phyloP scores from a whole-genome alignment of 768 basidiomycete genomes.

The Mycena haematopus region DNA sequence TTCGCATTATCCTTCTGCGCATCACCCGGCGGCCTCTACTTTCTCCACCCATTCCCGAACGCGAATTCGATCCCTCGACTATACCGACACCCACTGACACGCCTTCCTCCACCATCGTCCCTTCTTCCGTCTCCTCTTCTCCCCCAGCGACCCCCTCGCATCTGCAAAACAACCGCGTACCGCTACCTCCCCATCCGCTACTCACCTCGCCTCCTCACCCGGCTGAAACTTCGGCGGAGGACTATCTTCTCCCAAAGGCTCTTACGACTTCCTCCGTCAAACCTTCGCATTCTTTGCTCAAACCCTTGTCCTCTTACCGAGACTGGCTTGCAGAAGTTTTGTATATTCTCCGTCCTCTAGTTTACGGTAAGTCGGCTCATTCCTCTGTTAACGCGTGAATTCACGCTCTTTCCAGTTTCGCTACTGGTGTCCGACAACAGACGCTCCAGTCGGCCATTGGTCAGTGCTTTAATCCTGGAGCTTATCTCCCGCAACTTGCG shows the following conservation, averaged over 20 bases:
- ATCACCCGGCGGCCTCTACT: constrained; percentile 81
- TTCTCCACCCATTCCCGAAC: constrained; percentile 81
- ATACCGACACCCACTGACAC: constrained; percentile 59
- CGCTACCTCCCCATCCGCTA: constrained; percentile 68
- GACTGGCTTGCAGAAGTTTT: constrained; percentile 80
- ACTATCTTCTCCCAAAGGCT: constrained; percentile 84
- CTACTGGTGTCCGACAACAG: constrained; percentile 51
- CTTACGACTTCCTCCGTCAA: constrained; percentile 76
- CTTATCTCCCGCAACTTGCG: constrained; percentile 79
- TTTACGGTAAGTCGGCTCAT: constrained; percentile 65
- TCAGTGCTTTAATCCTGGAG: constrained; percentile 71
- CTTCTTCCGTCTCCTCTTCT: constrained; percentile 63
- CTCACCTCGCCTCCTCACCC: constrained; percentile 55
- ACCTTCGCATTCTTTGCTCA: constrained; percentile 70
- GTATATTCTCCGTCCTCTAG: constrained; percentile 75
- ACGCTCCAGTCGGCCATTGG: constrained; percentile 65
- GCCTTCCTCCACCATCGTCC: constrained; percentile 65
- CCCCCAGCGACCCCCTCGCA: constrained; percentile 76
- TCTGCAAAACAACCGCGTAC: constrained; percentile 76
- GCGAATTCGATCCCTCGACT: constrained; percentile 82
- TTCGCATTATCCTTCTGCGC: constrained; percentile 76
- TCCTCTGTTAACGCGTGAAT: constrained; percentile 15
- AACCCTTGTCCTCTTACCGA: constrained; percentile 61
- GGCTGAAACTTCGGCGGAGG: constrained; percentile 69
- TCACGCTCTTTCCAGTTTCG: constrained; percentile 39